Percentiles rank a stretch among this genome's conserved stretches.
phyloP scores from a whole-genome alignment of 73 alveolate species.

The Vitrella brassicaformis region DNA sequence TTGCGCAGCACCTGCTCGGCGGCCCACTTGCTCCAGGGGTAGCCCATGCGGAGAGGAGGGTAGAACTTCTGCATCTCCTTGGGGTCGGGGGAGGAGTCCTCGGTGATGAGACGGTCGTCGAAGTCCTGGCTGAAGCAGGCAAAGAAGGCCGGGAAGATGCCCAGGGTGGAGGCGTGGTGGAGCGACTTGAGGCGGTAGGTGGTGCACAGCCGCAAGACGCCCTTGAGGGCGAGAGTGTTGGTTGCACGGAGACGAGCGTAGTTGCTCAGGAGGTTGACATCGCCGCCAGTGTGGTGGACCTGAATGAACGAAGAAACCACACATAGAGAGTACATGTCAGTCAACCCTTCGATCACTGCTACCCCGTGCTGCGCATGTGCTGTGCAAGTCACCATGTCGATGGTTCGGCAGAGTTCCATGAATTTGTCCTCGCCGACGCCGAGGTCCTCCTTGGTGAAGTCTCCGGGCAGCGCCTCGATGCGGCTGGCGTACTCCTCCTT shows the following conservation, averaged over 20 bases:
- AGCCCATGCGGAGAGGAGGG: background rate
- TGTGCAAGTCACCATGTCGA: no score
- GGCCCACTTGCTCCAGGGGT: background rate
- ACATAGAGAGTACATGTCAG: no score
- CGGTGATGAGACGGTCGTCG: background rate
- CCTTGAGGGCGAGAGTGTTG: background rate
- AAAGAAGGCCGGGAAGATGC: background rate
- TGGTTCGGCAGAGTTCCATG: background rate
- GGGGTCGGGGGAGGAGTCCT: background rate
- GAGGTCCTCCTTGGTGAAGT: background rate
- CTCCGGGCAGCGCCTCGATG: background rate
- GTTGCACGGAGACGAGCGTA: background rate
- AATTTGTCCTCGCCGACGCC: background rate
- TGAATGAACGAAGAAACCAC: no score
- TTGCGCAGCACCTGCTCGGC: background rate
- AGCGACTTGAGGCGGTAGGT: background rate
- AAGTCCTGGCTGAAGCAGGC: background rate
- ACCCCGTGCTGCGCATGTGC: no score
- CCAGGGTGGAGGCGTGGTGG: background rate
- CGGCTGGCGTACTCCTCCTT: background rate
- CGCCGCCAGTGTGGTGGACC: background rate
- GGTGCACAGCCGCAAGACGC: background rate
- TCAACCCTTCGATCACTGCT: no score
- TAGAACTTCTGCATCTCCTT: background rate
- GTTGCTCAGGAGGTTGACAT: background rate